Percentiles rank a stretch among this genome's conserved stretches.
These are phyloP conservation scores for Mortierella claussenii DNA, from an alignment of 192 early-diverging fungal species.

Conservation along the genomic window DNA sequence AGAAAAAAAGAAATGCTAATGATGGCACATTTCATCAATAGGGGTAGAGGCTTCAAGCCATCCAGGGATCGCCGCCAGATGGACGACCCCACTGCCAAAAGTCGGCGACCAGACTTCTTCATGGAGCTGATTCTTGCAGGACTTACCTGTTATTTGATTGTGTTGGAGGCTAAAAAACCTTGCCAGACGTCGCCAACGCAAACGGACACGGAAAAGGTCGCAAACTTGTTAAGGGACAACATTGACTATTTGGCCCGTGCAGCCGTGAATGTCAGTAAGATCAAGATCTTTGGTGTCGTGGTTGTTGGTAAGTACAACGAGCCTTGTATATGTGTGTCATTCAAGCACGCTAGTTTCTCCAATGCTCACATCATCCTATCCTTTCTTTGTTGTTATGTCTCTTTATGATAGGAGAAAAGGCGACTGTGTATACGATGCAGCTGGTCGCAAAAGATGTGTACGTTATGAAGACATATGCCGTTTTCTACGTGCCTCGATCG, in stretches of 20 bases:
- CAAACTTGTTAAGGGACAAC: slow-evolving; percentile 11
- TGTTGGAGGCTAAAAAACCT: slow-evolving; percentile 22
- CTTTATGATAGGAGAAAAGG: slow-evolving; percentile 9
- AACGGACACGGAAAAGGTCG: slow-evolving; percentile 12
- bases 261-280: slow-evolving; percentile 3
- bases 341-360: slow-evolving; percentile 1
- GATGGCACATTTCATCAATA: slow-evolving; percentile 6
- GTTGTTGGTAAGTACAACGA: background rate
- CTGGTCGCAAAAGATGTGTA: slow-evolving; percentile 6
- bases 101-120: too few species aligned
- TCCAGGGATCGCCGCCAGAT: too few species aligned
- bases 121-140: too few species aligned
- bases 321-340: background rate
- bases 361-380: background rate
- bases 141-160: too few species aligned
- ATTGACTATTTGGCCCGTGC: slow-evolving; percentile 5
- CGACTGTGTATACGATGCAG: slow-evolving; percentile 13
- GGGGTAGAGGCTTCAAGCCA: slow-evolving; percentile 11
- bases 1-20: slow-evolving; percentile 3
- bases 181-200: slow-evolving; percentile 11
- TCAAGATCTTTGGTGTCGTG: background rate
- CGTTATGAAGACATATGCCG: slow-evolving; percentile 12
- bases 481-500: slow-evolving; percentile 9
- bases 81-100: too few species aligned
- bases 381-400: background rate